Percentiles rank a stretch among this genome's conserved stretches.
These are phyloP conservation scores for Aspergillus sergii DNA, from an alignment of 2,329 filamentous ascomycete species.

Conservation along the genomic window DNA sequence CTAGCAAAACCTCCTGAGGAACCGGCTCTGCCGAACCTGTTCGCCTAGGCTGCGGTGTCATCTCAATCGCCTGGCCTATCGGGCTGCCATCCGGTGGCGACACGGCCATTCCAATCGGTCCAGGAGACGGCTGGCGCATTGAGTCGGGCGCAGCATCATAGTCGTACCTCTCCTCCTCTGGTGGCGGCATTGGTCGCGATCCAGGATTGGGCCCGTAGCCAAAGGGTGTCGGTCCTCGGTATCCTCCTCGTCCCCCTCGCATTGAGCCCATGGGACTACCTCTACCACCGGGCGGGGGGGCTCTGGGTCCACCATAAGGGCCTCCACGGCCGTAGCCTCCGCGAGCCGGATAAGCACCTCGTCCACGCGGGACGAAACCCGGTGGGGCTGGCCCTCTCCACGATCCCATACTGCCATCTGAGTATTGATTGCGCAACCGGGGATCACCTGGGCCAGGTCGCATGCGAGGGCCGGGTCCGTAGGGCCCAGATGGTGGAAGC, in stretches of 20 bases:
- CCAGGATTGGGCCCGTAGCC: slow-evolving; percentile 52
- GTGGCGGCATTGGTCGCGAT: slow-evolving; percentile 27
- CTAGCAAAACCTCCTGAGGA: slow-evolving; percentile 38
- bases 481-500: slow-evolving; percentile 37
- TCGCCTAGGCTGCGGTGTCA: slow-evolving; percentile 70
- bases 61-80: slow-evolving; percentile 73
- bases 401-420: slow-evolving; percentile 49
- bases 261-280: slow-evolving; percentile 42
- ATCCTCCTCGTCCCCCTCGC: slow-evolving; percentile 39
- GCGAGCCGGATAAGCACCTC: slow-evolving; percentile 56
- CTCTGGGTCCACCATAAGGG: slow-evolving; percentile 39
- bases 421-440: slow-evolving; percentile 49
- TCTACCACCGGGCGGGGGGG: slow-evolving; percentile 46
- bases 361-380: slow-evolving; percentile 56
- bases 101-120: slow-evolving; percentile 37
- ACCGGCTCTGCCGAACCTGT: slow-evolving; percentile 22
- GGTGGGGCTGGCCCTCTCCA: slow-evolving; percentile 41
- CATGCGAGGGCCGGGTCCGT: slow-evolving; percentile 34
- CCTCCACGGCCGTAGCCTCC: slow-evolving; percentile 49
- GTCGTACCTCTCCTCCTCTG: slow-evolving; percentile 29
- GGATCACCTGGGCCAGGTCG: slow-evolving; percentile 46
- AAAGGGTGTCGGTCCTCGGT: slow-evolving; percentile 51
- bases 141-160: slow-evolving; percentile 23
- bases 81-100: slow-evolving; percentile 40
- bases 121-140: slow-evolving; percentile 35